These are phyloP conservation scores for Spatholobus suberectus DNA, from an alignment of 306 rosid species.

Conservation along the genomic window DNA sequence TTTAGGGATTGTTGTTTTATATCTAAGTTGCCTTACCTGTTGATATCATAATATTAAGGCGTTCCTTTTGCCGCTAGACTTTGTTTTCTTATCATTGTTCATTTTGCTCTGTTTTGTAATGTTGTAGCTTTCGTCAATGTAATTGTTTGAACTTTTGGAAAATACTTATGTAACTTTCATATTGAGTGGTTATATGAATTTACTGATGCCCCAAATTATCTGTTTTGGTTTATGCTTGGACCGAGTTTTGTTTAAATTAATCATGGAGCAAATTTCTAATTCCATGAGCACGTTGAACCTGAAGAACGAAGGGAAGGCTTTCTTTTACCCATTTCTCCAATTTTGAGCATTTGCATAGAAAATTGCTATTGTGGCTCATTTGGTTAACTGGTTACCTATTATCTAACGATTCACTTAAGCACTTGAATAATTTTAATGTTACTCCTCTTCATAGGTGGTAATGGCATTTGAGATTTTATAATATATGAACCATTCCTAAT, in stretches of 20 bases:
- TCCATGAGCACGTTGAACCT: slow-evolving; percentile 21
- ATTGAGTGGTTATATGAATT: slow-evolving; percentile 21
- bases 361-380: background rate
- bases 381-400: background rate
- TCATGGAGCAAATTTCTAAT: background rate
- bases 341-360: background rate
- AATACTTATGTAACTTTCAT: slow-evolving; percentile 24
- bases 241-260: background rate
- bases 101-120: slow-evolving; percentile 27
- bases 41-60: slow-evolving; percentile 35
- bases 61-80: slow-evolving; percentile 20
- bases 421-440: background rate
- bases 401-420: background rate
- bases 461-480: background rate
- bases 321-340: background rate
- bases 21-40: slow-evolving; percentile 33
- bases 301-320: background rate
- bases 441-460: background rate
- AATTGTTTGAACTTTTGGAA: slow-evolving; percentile 18
- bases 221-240: background rate
- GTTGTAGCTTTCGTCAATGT: slow-evolving; percentile 41
- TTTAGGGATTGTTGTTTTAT: slow-evolving; percentile 36
- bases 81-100: slow-evolving; percentile 19
- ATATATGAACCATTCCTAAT: background rate
- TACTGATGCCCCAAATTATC: background rate